Conservation (phyloP, 306 rosid genomes). For the Astragalus membranaceus region DNA sequence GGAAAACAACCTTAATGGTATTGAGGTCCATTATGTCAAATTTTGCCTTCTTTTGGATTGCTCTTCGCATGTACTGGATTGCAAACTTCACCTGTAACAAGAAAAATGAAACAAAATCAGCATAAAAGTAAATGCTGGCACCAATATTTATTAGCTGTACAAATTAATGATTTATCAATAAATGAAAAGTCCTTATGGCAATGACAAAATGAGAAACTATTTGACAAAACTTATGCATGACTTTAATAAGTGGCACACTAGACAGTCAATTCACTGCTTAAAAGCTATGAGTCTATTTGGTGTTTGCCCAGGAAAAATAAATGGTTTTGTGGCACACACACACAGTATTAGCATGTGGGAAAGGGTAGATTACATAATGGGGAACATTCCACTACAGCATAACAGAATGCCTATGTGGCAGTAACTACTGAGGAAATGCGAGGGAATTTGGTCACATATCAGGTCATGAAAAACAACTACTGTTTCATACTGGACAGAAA, state of each 20-base stretch:
- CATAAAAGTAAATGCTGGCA: not conserved
- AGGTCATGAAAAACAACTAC: not conserved
- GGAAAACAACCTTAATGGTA: slow-evolving; percentile 62
- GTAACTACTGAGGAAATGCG: not conserved
- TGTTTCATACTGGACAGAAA: not conserved
- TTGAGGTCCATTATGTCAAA: slow-evolving; percentile 80
- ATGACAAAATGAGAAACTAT: not conserved
- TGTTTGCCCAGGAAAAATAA: not conserved
- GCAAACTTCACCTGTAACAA: slow-evolving; percentile 86
- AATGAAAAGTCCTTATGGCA: not conserved
- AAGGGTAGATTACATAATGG: not conserved
- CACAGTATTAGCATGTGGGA: not conserved
- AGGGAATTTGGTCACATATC: not conserved
- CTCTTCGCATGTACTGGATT: slow-evolving; percentile 90
- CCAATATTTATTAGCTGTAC: not conserved
- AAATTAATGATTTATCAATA: not conserved
- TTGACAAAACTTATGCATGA: not conserved
- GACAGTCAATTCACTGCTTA: not conserved
- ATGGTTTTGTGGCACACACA: not conserved
- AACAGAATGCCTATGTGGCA: not conserved
- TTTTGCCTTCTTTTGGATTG: slow-evolving; percentile 95
- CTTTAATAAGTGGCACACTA: not conserved
- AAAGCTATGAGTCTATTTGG: not conserved
- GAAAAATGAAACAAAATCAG: slow-evolving; percentile 15
- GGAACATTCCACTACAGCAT: not conserved